These are phyloP conservation scores for Paraconiothyrium brasiliense DNA, from an alignment of 2,329 filamentous ascomycete species.

Conservation along the genomic window DNA sequence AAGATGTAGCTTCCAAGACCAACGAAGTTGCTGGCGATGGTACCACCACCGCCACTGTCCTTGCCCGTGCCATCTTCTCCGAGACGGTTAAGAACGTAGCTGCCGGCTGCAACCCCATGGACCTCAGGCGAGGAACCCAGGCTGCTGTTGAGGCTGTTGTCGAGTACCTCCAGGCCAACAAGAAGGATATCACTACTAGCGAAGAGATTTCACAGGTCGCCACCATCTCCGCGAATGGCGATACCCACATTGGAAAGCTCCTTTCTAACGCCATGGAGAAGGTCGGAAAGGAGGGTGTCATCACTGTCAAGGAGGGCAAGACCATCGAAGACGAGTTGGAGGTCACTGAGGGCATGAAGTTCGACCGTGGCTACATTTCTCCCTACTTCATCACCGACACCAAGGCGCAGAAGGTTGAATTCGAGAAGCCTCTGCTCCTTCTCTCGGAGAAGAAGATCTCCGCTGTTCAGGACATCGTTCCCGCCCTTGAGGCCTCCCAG, in stretches of 20 bases:
- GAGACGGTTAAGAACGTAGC: conserved; percentile 99
- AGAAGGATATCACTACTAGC: conserved; percentile 97
- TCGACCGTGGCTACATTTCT: conserved; percentile 98
- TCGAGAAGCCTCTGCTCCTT: conserved; percentile 98
- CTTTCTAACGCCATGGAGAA: conserved; percentile 99
- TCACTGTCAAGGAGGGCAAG: conserved; percentile 99
- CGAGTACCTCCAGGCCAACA: conserved; percentile 92
- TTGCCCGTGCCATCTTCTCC: conserved; percentile 97
- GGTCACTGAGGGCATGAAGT: conserved; percentile 99
- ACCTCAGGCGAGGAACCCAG: conserved; percentile 95
- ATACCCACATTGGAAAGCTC: conserved; percentile 91
- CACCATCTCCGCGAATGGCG: conserved; percentile 97
- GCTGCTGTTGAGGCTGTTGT: conserved; percentile 95
- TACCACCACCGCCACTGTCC: conserved; percentile 96
- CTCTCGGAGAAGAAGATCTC: conserved; percentile 99
- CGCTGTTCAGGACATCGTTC: conserved; percentile 97
- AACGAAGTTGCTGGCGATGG: conserved; percentile 99
- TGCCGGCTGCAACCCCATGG: conserved; percentile 99
- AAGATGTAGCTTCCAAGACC: conserved; percentile 99
- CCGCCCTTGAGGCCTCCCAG: conserved; percentile 95
- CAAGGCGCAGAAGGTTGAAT: conserved; percentile 99
- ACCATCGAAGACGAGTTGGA: conserved; percentile 97
- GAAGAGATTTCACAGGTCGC: conserved; percentile 98
- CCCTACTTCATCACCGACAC: conserved; percentile 99
- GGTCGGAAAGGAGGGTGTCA: conserved; percentile 99